phyloP scores from a whole-genome alignment of 2,329 filamentous ascomycete species.

The Rhynchosporium graminicola region DNA sequence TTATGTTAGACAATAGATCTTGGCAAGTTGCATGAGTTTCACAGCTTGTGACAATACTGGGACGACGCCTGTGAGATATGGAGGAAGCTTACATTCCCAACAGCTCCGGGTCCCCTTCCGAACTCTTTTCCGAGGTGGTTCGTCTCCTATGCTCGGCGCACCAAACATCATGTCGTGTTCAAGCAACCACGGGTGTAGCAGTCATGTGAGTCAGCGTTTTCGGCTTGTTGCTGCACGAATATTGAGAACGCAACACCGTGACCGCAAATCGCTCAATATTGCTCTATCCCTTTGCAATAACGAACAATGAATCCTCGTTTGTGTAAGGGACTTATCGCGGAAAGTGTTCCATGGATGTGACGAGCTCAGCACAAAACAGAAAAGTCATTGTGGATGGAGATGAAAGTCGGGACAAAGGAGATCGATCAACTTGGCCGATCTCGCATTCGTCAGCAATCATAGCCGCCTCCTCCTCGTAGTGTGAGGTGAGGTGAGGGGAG shows the following conservation, averaged over 20 bases:
- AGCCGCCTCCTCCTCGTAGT: neutral
- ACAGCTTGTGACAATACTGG: neutral
- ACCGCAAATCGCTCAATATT: neutral
- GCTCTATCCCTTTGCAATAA: too few species aligned
- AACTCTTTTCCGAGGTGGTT: slow-evolving; percentile 37
- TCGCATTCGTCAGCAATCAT: slow-evolving; percentile 10
- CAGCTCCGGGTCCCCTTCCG: slow-evolving; percentile 57
- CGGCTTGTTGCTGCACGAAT: neutral
- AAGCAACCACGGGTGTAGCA: neutral
- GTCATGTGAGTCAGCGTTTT: neutral
- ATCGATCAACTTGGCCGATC: neutral
- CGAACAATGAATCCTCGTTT: too few species aligned
- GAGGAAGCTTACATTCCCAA: slow-evolving; percentile 54
- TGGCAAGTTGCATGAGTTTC: neutral
- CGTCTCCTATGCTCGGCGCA: slow-evolving; percentile 26
- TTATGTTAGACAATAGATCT: slow-evolving; percentile 12
- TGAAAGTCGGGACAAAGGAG: slow-evolving; percentile 3
- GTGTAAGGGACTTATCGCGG: too few species aligned
- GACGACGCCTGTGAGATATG: neutral
- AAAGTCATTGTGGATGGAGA: neutral
- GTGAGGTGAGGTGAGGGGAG: neutral
- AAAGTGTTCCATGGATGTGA: neutral
- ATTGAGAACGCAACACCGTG: neutral
- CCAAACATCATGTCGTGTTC: slow-evolving; percentile 10
- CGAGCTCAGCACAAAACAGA: neutral